phyloP scores from a whole-genome alignment of 352 stramenopile genomes.

The Thalassiosira mediterranea region DNA sequence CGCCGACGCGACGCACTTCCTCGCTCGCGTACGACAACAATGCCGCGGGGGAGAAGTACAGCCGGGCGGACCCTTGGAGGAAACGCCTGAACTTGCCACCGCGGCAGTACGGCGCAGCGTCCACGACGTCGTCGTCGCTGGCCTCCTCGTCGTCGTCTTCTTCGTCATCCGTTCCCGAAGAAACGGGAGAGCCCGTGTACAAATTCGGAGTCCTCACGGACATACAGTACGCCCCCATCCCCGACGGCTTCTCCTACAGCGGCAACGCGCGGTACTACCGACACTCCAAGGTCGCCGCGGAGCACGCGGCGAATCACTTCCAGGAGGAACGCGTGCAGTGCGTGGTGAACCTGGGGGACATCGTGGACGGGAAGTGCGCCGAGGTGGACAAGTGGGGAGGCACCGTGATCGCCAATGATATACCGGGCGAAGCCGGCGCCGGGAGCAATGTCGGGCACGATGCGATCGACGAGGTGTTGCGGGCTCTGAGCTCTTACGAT shows the following conservation, averaged over 20 bases:
- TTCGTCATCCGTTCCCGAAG: not conserved
- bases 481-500: slow-evolving; percentile 58
- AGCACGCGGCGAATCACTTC: slow-evolving; percentile 69
- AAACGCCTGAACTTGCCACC: slow-evolving; percentile 12
- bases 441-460: slow-evolving; percentile 28
- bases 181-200: slow-evolving; percentile 12
- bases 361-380: slow-evolving; percentile 81
- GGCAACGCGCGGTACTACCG: slow-evolving; percentile 77
- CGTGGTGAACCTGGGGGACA: slow-evolving; percentile 81
- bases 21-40: slow-evolving; percentile 36
- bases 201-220: slow-evolving; percentile 71
- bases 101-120: not conserved
- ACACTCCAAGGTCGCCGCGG: slow-evolving; percentile 60
- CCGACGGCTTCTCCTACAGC: slow-evolving; percentile 67
- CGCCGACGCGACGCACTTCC: slow-evolving; percentile 20
- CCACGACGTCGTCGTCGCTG: not conserved
- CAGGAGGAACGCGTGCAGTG: slow-evolving; percentile 59
- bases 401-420: slow-evolving; percentile 6
- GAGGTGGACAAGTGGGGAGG: slow-evolving; percentile 40
- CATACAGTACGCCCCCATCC: slow-evolving; percentile 83
- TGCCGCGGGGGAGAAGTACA: slow-evolving; percentile 9
- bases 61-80: slow-evolving; percentile 27
- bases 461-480: slow-evolving; percentile 60
- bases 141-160: slow-evolving; percentile 1
- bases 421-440: slow-evolving; percentile 21